Conservation (phyloP, 2,329 filamentous ascomycete genomes). For the Sordariomycetes sp. region DNA sequence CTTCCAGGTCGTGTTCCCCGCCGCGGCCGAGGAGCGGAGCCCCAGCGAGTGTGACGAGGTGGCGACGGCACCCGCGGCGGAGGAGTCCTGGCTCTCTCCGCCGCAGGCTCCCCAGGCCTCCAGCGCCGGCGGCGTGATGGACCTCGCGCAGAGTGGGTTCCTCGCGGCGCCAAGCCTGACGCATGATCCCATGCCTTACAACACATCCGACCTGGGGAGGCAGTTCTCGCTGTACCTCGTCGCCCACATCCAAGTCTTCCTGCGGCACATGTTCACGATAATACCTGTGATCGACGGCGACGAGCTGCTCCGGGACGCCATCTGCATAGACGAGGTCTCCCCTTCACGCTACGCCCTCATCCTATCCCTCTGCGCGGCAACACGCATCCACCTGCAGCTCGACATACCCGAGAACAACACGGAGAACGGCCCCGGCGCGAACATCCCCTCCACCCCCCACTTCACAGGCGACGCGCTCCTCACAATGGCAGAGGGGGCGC, state of each 20-base stretch:
- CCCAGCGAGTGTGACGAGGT: neutral
- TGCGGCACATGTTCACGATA: conserved; percentile 19
- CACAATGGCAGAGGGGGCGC: conserved; percentile 13
- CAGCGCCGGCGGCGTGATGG: neutral
- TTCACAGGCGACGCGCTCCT: conserved; percentile 16
- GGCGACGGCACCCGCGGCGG: neutral
- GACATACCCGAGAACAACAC: conserved; percentile 11
- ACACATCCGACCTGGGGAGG: conserved; percentile 8
- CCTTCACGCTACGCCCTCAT: conserved; percentile 17
- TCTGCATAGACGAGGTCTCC: conserved; percentile 12
- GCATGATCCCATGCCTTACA: neutral
- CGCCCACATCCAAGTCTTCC: conserved; percentile 17
- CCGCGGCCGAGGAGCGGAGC: neutral
- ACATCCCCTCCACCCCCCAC: conserved; percentile 12
- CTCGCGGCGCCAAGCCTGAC: neutral
- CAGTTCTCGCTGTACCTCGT: conserved; percentile 12
- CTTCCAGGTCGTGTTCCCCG: conserved; percentile 10
- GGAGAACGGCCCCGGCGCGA: conserved; percentile 4
- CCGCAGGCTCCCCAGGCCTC: neutral
- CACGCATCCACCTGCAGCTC: conserved; percentile 15
- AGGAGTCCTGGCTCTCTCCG: neutral
- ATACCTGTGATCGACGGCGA: conserved; percentile 9
- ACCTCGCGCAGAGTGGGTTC: neutral
- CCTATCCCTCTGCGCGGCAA: conserved; percentile 16
- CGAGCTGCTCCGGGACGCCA: conserved; percentile 15